phyloP scores from a whole-genome alignment of 805 yeast species.

The Kuraishia piskuri region DNA sequence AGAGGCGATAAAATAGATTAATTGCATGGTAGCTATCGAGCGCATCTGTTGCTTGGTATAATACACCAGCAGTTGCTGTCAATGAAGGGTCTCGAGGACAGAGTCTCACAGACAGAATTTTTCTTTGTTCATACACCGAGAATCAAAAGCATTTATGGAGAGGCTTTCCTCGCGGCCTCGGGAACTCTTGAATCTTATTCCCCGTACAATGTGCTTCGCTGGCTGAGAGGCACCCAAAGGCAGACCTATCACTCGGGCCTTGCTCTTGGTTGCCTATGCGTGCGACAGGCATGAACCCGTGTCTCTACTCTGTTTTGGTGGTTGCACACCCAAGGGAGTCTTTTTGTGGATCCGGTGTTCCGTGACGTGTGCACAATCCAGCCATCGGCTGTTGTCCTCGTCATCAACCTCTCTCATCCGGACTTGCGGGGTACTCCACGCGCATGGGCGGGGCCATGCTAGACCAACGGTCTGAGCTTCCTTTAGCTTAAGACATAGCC shows the following conservation, averaged over 20 bases:
- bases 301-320: background rate
- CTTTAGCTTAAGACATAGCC: background rate
- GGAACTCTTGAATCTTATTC: too few relatives aligned
- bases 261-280: background rate
- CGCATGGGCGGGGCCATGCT: background rate
- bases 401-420: background rate
- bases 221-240: too few relatives aligned
- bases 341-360: background rate
- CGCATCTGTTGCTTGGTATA: too few relatives aligned
- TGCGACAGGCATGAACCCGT: background rate
- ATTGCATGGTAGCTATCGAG: background rate
- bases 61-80: too few relatives aligned
- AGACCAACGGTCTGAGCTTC: background rate
- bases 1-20: too few relatives aligned
- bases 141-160: too few relatives aligned
- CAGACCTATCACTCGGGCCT: too few relatives aligned
- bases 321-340: background rate
- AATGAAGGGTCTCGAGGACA: too few relatives aligned
- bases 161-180: too few relatives aligned
- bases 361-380: background rate
- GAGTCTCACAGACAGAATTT: background rate
- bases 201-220: too few relatives aligned
- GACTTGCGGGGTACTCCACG: background rate
- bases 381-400: background rate
- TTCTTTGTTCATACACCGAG: background rate